Base-by-base conservation (phyloP, 164 flowering plant genomes). In the Vitis cinerea region DNA sequence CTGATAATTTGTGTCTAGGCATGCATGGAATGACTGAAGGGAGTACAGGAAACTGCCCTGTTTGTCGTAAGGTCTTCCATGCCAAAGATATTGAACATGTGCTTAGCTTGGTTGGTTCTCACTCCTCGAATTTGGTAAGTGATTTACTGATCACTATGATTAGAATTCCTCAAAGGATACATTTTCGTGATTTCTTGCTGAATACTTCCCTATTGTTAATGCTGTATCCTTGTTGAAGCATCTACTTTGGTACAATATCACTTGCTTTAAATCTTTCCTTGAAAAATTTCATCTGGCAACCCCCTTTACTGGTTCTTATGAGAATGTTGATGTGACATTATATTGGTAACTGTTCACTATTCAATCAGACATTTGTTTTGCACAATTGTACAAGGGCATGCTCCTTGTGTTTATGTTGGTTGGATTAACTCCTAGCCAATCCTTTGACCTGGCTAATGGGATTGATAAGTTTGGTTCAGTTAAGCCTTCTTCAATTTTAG, bases 61-160 rank as follows among this genome's bases (percentile, higher is more conserved):
- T 93, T 10, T 93, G 97, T 73, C 93, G 98, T 16, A 86, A 83
- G 74, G 84, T 75, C 54, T 91, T 93, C 73, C 83, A 80, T 56
- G 72, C 86, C 63, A 84, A 79, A 81, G 98, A 93, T 73, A 74
- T 93, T 19, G 93, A 91, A 69, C 97, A 91, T 72, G 96, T 91
- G 73, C 88, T 87, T 67, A 79, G 80, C 73, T 79, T 90, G 80
- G 83, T 85, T 68, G 84, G 78, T 30, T 50, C 80, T 67, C 70
- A 67, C 75, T 63, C 79, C 56, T 75, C 78, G 59, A 74, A 81
- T 27, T 51, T 65, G 94, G 98, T 92, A 89, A 63, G 82, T 64
- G 56, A 19, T 52, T 70, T 50, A 61, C 23, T 72, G 29, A 51
- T 51, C 3, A 44, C 5, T 50, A 4, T 59, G 2, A n/a, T 4